Base-by-base conservation (phyloP, 768 basidiomycete genomes). In the Termitomyces sp. region DNA sequence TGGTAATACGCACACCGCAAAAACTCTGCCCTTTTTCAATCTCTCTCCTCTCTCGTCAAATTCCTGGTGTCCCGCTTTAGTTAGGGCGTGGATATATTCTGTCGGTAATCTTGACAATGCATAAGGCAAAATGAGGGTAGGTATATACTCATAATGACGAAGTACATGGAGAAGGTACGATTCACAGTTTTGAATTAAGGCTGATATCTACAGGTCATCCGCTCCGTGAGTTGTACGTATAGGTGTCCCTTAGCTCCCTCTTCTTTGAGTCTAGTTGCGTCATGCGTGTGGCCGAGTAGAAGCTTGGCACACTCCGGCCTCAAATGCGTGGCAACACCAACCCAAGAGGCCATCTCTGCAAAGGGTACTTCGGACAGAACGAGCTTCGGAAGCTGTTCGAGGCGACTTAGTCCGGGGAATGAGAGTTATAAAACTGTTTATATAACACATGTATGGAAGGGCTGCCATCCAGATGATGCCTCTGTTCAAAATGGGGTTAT, bases 391-490 rank as follows among this genome's bases (percentile, higher is more conserved):
- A 16, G 45, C 15, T 46, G 45, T 46, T 26, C 28, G 51, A 15
- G 61, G 56, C 5, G 53, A 16, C 18, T 36, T 33, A 62, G 8
- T 33, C 50, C 55, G 7, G 61, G 58, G 50, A 62, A 56, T 4
- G 57, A 58, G 24, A 58, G 54, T 3, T 59, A 54, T 16, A 56
- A 41, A 33, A 58, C 54, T 2, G 57, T 59, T 20, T 55, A 62
- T 15, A 29, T 62, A 57, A n/a, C 61, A 57, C 24, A 62, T 26
- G 46, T 62, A 59, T 24, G 61, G 61, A 28, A 62, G 51, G 10
- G 54, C 61, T 22, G 29, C 61, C 22, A 62, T 47, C 57, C 57
- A 59, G 26, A 62, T 53, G 54, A 59, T 54, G 22, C 61, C 61
- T 8, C 47, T 58, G 33, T 57, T 59, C 36, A 31, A 52, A 16